These are phyloP conservation scores for Talaromyces stipitatus DNA, from an alignment of 495 filamentous ascomycete species.

Conservation along the genomic window DNA sequence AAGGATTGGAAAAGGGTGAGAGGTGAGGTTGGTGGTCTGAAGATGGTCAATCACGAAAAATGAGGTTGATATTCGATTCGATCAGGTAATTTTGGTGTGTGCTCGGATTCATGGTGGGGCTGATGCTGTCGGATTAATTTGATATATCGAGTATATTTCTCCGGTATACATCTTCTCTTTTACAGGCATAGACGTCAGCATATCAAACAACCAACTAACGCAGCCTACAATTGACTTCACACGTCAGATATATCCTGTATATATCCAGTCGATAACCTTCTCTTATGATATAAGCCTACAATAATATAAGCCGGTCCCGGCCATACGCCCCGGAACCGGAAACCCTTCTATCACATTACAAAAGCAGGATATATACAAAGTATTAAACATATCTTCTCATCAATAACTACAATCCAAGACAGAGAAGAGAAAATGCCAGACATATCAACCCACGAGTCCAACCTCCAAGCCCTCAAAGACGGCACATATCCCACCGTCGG, in stretches of 20 bases:
- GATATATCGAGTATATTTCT: not conserved
- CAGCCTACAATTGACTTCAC: no score
- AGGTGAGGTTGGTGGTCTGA: not conserved
- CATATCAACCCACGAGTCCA: not conserved
- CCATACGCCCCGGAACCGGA: no score
- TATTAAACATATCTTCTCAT: no score
- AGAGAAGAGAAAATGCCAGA: conserved; percentile 3
- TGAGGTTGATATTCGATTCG: not conserved
- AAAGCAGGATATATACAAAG: no score
- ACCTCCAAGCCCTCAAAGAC: not conserved
- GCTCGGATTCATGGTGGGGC: not conserved
- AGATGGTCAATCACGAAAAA: no score
- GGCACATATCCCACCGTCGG: not conserved
- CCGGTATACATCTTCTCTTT: not conserved
- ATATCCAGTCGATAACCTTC: no score
- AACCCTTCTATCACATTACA: no score
- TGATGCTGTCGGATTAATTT: not conserved
- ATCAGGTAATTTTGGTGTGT: not conserved
- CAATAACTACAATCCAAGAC: no score
- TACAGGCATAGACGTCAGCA: not conserved
- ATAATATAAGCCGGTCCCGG: no score
- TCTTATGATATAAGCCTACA: no score
- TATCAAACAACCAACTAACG: no score
- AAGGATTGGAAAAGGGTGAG: not conserved
- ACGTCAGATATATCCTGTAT: no score